phyloP scores from a whole-genome alignment of 768 basidiomycete species.

The Rhizopogon roseolus region DNA sequence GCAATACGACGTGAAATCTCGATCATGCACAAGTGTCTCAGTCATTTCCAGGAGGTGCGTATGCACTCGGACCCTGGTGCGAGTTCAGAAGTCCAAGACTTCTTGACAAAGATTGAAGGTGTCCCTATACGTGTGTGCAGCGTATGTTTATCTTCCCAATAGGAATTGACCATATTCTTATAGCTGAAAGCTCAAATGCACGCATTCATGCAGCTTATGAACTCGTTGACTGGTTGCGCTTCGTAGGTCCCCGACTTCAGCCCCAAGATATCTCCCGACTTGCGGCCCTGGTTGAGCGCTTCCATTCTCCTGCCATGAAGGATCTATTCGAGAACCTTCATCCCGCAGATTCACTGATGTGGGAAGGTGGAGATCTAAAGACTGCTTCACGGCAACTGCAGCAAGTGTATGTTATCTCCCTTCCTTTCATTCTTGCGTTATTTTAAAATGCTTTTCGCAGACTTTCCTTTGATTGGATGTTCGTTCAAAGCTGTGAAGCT shows the following conservation, averaged over 20 bases:
- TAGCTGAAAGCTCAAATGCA: slow-evolving; percentile 34
- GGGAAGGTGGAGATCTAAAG: slow-evolving; percentile 19
- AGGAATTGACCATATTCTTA: background rate
- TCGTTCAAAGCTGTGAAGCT: slow-evolving; percentile 27
- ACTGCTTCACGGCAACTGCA: background rate
- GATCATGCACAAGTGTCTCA: slow-evolving; percentile 34
- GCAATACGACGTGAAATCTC: slow-evolving; percentile 43
- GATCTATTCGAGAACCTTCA: slow-evolving; percentile 40
- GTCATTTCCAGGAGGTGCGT: slow-evolving; percentile 18
- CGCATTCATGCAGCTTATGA: slow-evolving; percentile 43
- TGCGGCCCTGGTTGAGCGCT: slow-evolving; percentile 30
- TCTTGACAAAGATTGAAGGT: slow-evolving; percentile 40
- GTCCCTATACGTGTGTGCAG: slow-evolving; percentile 42
- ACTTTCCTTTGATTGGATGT: slow-evolving; percentile 41
- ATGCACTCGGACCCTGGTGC: slow-evolving; percentile 3
- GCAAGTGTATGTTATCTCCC: background rate
- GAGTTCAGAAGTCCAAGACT: slow-evolving; percentile 32
- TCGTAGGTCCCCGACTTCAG: slow-evolving; percentile 33
- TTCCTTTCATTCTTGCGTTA: background rate
- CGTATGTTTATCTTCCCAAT: background rate
- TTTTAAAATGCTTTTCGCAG: slow-evolving; percentile 4
- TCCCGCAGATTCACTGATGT: slow-evolving; percentile 38
- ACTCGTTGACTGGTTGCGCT: slow-evolving; percentile 61
- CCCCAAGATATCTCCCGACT: slow-evolving; percentile 38
- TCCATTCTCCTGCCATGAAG: slow-evolving; percentile 38